Percentiles rank a stretch among this genome's conserved stretches.
Conservation (phyloP, 2,329 filamentous ascomycete genomes). For the Gyromitra esculenta region DNA sequence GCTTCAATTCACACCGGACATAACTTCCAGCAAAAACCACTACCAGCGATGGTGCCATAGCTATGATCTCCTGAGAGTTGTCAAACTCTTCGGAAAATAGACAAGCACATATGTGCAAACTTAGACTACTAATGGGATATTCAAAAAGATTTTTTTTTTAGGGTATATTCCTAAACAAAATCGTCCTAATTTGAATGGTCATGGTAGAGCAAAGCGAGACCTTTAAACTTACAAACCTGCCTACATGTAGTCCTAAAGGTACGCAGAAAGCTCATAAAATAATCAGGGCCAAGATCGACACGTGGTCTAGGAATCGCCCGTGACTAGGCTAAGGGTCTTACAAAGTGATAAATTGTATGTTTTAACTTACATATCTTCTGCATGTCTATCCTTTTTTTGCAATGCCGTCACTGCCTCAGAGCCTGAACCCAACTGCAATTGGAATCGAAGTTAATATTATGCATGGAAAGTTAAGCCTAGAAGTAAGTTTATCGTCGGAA, state of each 20-base stretch:
- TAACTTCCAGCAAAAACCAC: no score
- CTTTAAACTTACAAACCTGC: not conserved
- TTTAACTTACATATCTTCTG: slow-evolving; percentile 1
- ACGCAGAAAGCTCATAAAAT: not conserved
- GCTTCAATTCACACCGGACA: no score
- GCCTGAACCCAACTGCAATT: not conserved
- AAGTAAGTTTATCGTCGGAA: not conserved
- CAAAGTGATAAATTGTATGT: slow-evolving; percentile 13
- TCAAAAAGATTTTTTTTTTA: no score
- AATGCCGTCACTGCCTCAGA: not conserved
- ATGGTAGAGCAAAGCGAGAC: not conserved
- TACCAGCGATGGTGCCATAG: no score
- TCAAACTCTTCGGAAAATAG: no score
- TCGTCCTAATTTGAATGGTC: not conserved
- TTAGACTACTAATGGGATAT: no score
- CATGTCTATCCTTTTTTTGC: not conserved
- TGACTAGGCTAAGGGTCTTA: not conserved
- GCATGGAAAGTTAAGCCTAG: not conserved
- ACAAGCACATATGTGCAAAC: no score
- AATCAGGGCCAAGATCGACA: not conserved
- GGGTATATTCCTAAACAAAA: no score
- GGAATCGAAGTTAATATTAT: not conserved
- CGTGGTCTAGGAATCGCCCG: slow-evolving; percentile 12
- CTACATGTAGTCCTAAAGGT: not conserved
- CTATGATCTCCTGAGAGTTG: no score